Evolutionary conservation across 1,139 yeast species (phyloP), one percentile per base, ranked within the genome.

Genomic region (Dujonia santamariae): DNA sequence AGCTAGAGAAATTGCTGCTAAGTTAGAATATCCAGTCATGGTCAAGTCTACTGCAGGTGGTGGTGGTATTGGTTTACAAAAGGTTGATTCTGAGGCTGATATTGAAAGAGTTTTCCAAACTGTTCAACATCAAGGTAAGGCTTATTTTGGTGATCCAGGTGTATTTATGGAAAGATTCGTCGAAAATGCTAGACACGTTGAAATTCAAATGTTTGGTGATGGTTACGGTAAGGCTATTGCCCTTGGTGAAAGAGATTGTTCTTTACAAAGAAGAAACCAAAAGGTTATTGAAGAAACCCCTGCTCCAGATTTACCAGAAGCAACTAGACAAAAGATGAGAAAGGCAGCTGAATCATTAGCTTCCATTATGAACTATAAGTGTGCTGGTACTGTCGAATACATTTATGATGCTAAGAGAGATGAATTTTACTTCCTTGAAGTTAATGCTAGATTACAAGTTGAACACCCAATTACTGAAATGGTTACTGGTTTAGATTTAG

Each of bases 41-140:
- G 85, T 92, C 36, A 92, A 92, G 62, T 85, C 96, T 15, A 90
- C 97, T 42, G 97, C 97, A 23, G 98, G 98, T 57, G 98, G 98
- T 51, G 98, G 98, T 59, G 98, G 98, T 61, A 92, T 90, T 52
- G 98, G 98, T 44, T 69, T 92, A 49, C 97, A 88, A 57, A 84
- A 88, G 56, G 97, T 90, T 41, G 95, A 88, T 51, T 73, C 79
- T 28, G 86, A 78, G 47, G 78, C 61, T 12, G 96, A 90, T 40
- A 79, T 90, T 42, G 85, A 78, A 61, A 67, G 84, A 44, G 95
- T 90, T 12, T 90, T 87, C 60, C 84, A 78, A 48, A 82, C 95
- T 4, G 97, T 92, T 29, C 85, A 85, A 55, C 96, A 87, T 61
- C 97, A 88, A 63, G 97, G 97, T 43, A 73, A 80, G 54, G 78